phyloP scores from a whole-genome alignment of 1,284 basidiomycete species.

The Cerrena zonata region DNA sequence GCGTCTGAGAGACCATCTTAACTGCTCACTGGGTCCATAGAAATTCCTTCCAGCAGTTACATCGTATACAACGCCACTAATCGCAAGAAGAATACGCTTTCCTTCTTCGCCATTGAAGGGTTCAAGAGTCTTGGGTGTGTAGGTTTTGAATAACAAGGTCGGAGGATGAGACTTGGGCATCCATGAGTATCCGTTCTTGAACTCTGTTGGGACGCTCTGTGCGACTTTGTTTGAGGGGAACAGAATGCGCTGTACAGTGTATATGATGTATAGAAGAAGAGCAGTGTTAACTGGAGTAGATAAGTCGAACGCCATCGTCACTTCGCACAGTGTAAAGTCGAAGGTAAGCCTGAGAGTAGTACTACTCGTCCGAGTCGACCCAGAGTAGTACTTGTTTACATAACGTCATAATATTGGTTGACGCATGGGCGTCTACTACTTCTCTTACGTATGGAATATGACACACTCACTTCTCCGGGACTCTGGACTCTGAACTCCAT shows the following conservation, averaged over 20 bases:
- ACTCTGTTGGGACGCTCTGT: constrained; percentile 54
- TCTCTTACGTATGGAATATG: too few relatives aligned
- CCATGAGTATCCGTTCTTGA: constrained; percentile 81
- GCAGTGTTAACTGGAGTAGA: constrained; percentile 71
- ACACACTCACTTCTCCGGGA: too few relatives aligned
- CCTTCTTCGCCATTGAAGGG: constrained; percentile 65
- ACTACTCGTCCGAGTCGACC: too few relatives aligned
- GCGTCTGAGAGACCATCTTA: constrained; percentile 3
- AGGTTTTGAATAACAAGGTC: constrained; percentile 69
- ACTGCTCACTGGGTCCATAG: constrained; percentile 77
- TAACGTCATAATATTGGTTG: too few relatives aligned
- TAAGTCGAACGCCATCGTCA: constrained; percentile 39
- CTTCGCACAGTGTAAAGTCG: too few relatives aligned
- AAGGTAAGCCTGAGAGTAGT: too few relatives aligned
- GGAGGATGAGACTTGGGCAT: constrained; percentile 75
- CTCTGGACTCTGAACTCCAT: too few relatives aligned
- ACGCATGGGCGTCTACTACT: too few relatives aligned
- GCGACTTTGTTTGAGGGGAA: constrained; percentile 55
- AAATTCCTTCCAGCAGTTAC: constrained; percentile 84
- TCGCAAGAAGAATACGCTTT: constrained; percentile 78
- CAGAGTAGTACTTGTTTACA: too few relatives aligned
- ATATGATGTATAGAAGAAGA: constrained; percentile 72
- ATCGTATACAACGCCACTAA: constrained; percentile 85
- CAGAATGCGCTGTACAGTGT: constrained; percentile 67
- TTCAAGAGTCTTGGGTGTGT: constrained; percentile 68